A percentile compares a stretch with the other conserved stretches of the same genome.
These are phyloP conservation scores for Pythium graminicola DNA, from an alignment of 352 stramenopile species.

Conservation along the genomic window DNA sequence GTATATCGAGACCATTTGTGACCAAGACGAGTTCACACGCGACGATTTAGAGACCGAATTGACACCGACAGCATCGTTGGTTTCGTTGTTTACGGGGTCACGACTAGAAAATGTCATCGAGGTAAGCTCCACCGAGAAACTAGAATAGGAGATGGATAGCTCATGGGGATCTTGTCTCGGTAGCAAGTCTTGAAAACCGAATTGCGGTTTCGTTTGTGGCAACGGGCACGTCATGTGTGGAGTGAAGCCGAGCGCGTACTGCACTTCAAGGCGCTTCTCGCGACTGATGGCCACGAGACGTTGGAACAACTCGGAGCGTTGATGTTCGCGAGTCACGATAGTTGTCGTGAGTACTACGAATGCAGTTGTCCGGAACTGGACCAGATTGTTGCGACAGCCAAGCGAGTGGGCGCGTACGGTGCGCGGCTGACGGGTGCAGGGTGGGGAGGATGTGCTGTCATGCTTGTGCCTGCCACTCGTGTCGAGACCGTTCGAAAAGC, in stretches of 20 bases:
- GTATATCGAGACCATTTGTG: conserved; percentile 16
- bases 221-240: conserved; percentile 67
- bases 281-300: conserved; percentile 1
- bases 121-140: no score
- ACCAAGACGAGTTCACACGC: conserved; percentile 25
- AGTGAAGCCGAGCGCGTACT: conserved; percentile 55
- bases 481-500: conserved; percentile 1
- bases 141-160: no score
- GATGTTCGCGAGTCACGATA: conserved; percentile 63
- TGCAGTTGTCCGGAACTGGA: conserved; percentile 75
- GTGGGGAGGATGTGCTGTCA: conserved; percentile 77
- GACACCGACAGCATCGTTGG: conserved; percentile 8
- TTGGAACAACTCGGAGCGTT: conserved; percentile 42
- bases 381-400: conserved; percentile 39
- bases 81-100: conserved; percentile 29
- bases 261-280: conserved; percentile 33
- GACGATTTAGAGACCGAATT: conserved; percentile 29
- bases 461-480: conserved; percentile 26
- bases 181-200: conserved; percentile 2
- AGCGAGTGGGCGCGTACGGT: conserved; percentile 45
- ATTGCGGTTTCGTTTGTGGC: conserved; percentile 36
- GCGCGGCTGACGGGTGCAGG: conserved; percentile 73
- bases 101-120: conserved; percentile 24
- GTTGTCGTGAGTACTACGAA: conserved; percentile 63
- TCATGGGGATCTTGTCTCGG: no score